A percentile compares a stretch with the other conserved stretches of the same genome.
These are phyloP conservation scores for Lasiosphaeriaceae sp. DNA, from an alignment of 495 filamentous ascomycete species.

Conservation along the genomic window DNA sequence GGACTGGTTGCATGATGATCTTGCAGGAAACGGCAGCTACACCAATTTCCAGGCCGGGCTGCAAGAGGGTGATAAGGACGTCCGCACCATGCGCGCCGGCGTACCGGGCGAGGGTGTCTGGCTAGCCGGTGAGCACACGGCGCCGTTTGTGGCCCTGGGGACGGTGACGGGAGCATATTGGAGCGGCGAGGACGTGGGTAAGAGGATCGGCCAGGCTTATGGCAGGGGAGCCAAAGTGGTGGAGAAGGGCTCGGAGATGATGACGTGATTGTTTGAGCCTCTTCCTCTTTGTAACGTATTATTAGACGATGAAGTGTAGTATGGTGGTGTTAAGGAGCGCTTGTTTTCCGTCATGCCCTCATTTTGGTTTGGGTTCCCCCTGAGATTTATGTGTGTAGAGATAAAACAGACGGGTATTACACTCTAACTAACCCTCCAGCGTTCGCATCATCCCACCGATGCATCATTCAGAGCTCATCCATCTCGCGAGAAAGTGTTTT, in stretches of 20 bases:
- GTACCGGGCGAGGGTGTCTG: slow-evolving; percentile 68
- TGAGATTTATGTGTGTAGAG: no score
- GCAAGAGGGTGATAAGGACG: slow-evolving; percentile 65
- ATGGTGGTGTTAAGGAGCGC: no score
- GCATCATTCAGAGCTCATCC: no score
- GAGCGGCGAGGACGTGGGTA: slow-evolving; percentile 79
- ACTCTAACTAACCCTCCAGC: no score
- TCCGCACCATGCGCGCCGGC: slow-evolving; percentile 68
- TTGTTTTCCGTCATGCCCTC: no score
- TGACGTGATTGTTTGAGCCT: neutral
- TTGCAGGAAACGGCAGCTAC: slow-evolving; percentile 88
- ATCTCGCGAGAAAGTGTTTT: no score
- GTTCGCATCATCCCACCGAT: no score
- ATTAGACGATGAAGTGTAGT: no score
- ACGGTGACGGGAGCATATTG: slow-evolving; percentile 89
- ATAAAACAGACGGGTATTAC: no score
- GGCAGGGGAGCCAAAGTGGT: slow-evolving; percentile 6
- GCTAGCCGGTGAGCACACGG: slow-evolving; percentile 93
- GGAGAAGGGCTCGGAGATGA: neutral
- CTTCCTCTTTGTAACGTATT: neutral
- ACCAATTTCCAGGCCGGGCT: slow-evolving; percentile 82
- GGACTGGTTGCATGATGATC: slow-evolving; percentile 75
- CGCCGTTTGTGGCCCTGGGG: slow-evolving; percentile 82
- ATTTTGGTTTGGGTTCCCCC: no score
- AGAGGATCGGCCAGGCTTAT: slow-evolving; percentile 49